Percentiles rank a stretch among this genome's conserved stretches.
Evolutionary conservation across 2,329 filamentous ascomycete genomes (phyloP).

Genomic region (Xylaria multiplex): DNA sequence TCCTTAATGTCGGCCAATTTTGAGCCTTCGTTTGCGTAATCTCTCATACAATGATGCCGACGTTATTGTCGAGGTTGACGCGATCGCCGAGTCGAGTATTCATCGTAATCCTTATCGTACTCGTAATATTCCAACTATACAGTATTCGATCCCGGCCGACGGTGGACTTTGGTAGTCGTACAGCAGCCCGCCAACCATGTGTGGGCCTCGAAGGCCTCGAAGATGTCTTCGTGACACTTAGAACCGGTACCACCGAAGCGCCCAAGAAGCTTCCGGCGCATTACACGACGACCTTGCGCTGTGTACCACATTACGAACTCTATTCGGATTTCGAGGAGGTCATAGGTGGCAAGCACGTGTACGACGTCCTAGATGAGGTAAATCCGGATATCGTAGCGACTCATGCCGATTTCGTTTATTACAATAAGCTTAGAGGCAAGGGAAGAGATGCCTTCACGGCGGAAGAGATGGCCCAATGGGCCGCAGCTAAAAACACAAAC

Average conservation of each 20-base stretch:
- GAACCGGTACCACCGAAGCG: conserved; percentile 68
- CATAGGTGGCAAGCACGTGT: conserved; percentile 59
- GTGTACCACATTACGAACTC: conserved; percentile 64
- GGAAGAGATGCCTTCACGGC: conserved; percentile 56
- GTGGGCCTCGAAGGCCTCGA: conserved; percentile 53
- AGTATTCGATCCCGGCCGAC: conserved; percentile 35
- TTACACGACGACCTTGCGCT: conserved; percentile 63
- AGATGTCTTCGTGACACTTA: conserved; percentile 65
- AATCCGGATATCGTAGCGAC: conserved; percentile 51
- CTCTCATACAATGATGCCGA: conserved; percentile 25
- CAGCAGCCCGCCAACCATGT: conserved; percentile 31
- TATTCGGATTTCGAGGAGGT: conserved; percentile 67
- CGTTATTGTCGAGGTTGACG: conserved; percentile 30
- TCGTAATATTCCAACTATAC: conserved; percentile 41
- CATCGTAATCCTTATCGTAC: conserved; percentile 35
- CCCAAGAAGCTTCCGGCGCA: conserved; percentile 64
- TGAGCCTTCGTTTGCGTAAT: conserved; percentile 14
- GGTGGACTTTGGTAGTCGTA: conserved; percentile 20
- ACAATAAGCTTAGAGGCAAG: conserved; percentile 57
- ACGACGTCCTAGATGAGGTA: conserved; percentile 61
- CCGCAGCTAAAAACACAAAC: conserved; percentile 45
- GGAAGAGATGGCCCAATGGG: conserved; percentile 45
- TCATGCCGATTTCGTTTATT: conserved; percentile 61
- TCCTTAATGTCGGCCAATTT: conserved; percentile 31
- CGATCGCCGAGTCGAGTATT: conserved; percentile 38